Base-by-base conservation (phyloP, 2,329 filamentous ascomycete species). In the Fusarium sterilihyphosum region DNA sequence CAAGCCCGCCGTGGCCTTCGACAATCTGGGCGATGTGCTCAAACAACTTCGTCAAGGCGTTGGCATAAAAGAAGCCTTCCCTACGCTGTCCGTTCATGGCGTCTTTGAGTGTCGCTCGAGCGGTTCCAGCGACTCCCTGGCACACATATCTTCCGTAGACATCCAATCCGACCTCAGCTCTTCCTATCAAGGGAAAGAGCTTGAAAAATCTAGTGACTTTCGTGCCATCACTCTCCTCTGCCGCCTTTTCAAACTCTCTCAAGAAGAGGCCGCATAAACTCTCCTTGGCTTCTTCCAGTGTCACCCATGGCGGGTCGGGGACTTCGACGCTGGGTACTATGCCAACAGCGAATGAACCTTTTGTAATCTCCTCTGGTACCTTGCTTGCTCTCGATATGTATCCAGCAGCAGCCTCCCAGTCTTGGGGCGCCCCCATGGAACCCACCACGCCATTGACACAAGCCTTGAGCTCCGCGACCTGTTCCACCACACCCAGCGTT, bases 11-110 rank as follows among this genome's bases (percentile, higher is more conserved):
- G 80, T 99, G 96, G 3, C 93, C 92, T 78, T 98, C 96, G 29
- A 99, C 92, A 74, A 99, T 98, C 81, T 97, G 94, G 5, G 96
- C 96, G 81, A 99, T 98, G 83, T 99, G 96, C 82, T 98, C 96
- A 81, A 99, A 99, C 53, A 99, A 85, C 80, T 94, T 95, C 9
- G 95, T 98, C 72, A 99, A 85, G 5, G 94, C 92, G 82, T 93
- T 96, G 47, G 93, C 95, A 81, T 98, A 98, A 85, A 98, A 98
- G 85, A 95, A 94, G 8, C 92, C 92, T 70, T 97, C 95, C 78
- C 90, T 93, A 26, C 81, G 80, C 67, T 79, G 82, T 37, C 75
- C 80, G 5, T 88, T 88, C 10, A 89, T 85, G 18, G 87, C 90
- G 44, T 93, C 90, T 81, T 93, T 95, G 77, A 98, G 87, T 78